Percentiles rank a stretch among this genome's conserved stretches.
Evolutionary conservation across 1,284 basidiomycete species (phyloP).

Genomic region (Afroboletus lepidellus): DNA sequence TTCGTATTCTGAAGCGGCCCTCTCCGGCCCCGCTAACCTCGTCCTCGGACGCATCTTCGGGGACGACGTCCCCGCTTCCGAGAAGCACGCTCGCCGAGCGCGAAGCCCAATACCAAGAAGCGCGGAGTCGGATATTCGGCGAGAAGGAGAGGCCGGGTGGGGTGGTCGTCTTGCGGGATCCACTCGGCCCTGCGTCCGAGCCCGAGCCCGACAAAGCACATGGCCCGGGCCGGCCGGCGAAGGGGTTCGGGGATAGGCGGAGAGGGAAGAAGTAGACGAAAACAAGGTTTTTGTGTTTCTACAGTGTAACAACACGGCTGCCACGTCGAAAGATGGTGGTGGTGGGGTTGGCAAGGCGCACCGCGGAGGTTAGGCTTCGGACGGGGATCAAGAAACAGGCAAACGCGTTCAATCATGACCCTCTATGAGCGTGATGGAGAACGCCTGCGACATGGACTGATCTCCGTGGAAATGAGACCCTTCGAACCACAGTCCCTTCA

Average conservation of each 20-base stretch:
- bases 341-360: background rate
- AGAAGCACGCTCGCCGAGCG: conserved; percentile 34
- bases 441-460: background rate
- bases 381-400: conserved; percentile 9
- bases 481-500: background rate
- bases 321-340: background rate
- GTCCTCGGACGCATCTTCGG: background rate
- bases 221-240: conserved; percentile 8
- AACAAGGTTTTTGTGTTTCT: background rate
- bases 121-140: conserved; percentile 32
- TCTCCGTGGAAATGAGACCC: conserved; percentile 21
- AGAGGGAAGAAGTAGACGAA: conserved; percentile 13
- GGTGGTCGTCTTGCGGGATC: conserved; percentile 24
- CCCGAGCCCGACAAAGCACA: conserved; percentile 1
- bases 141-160: conserved; percentile 5
- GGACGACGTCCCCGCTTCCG: conserved; percentile 17
- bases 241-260: conserved; percentile 28
- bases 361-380: background rate
- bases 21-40: conserved; percentile 9
- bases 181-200: conserved; percentile 24
- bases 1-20: conserved; percentile 35
- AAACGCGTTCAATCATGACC: background rate
- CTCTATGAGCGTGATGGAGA: background rate
- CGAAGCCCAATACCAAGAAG: conserved; percentile 34
- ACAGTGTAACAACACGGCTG: background rate